Base-by-base conservation (phyloP, 2,329 filamentous ascomycete species). In the Fusarium sp. region DNA sequence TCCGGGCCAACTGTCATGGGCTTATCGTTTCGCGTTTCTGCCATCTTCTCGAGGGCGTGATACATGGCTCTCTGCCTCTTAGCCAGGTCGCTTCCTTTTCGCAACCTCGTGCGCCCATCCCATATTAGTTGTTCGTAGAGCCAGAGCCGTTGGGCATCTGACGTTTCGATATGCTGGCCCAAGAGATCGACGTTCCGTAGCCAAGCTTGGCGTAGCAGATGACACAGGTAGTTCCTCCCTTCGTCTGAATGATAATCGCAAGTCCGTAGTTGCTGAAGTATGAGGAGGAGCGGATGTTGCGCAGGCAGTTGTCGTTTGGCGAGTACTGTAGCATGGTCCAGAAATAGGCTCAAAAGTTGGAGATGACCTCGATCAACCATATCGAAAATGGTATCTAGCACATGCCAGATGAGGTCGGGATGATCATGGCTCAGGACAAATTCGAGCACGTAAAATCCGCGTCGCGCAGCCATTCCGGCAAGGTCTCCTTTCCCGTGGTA, bases 41-140 rank as follows among this genome's bases (percentile, higher is more conserved):
- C 53, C 56, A 75, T 63, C 15, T 62, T 51, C 29, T 69, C 64
- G 11, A 76, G 68, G 13, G 74, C 75, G 17, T 59, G 57, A 14
- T 70, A 65, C 69, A 76, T 76, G n/a, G 57, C 51, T 9, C 69
- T 67, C 19, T 63, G 63, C 41, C 60, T 67, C 41, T 57, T 68
- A 17, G 69, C 68, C 21, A 76, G 53, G 10, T 72, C 65, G 39
- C 73, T 75, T 15, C 69, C 68, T 51, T 66, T 73, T 6, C 75
- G 72, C 23, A 76, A 61, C 9, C 70, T 61, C 11, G 74, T 76
- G 27, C 74, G 72, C 17, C 73, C 75, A 49, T 76, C 75, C 75
- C 75, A 76, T 6, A 76, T 76, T 11, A 76, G 57, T 53, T 76
- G 75, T 53, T 76, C 75, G 51, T 76, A 76, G 39, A 76, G 72